phyloP scores from a whole-genome alignment of 1,139 yeast genomes.

The Ogataea hybrid region DNA sequence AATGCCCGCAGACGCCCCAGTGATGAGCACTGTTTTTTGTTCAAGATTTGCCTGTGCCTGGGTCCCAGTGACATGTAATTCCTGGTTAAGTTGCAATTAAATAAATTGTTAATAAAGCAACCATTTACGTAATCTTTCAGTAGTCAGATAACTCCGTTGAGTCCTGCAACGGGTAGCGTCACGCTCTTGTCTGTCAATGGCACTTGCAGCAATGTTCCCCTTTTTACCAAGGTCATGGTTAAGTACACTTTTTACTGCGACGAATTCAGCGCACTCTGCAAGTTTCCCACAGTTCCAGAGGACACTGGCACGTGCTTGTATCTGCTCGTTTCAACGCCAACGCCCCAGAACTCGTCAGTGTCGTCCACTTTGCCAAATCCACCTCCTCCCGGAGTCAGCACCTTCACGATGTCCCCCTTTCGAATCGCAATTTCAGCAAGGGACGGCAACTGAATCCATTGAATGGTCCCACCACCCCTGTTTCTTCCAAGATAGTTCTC shows the following conservation, averaged over 20 bases:
- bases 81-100: too few species aligned
- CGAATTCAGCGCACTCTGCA: neutral
- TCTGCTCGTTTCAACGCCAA: neutral
- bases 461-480: constrained; percentile 21
- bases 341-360: neutral
- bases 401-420: constrained; percentile 39
- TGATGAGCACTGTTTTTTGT: too few species aligned
- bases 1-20: too few species aligned
- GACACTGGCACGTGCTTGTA: neutral
- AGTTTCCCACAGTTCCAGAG: neutral
- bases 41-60: too few species aligned
- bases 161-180: too few species aligned
- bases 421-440: constrained; percentile 29
- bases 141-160: too few species aligned
- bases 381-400: constrained; percentile 46
- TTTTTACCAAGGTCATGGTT: too few species aligned
- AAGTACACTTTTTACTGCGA: neutral
- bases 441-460: constrained; percentile 31
- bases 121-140: too few species aligned
- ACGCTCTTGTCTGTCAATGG: too few species aligned
- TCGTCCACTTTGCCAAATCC: constrained; percentile 36
- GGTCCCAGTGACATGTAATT: too few species aligned
- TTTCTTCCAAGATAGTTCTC: constrained; percentile 27
- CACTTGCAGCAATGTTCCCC: too few species aligned
- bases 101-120: too few species aligned